A percentile compares a stretch with the other conserved stretches of the same genome.
Evolutionary conservation across 2,329 filamentous ascomycete genomes (phyloP).

Genomic region (Herpotrichia juniperi): DNA sequence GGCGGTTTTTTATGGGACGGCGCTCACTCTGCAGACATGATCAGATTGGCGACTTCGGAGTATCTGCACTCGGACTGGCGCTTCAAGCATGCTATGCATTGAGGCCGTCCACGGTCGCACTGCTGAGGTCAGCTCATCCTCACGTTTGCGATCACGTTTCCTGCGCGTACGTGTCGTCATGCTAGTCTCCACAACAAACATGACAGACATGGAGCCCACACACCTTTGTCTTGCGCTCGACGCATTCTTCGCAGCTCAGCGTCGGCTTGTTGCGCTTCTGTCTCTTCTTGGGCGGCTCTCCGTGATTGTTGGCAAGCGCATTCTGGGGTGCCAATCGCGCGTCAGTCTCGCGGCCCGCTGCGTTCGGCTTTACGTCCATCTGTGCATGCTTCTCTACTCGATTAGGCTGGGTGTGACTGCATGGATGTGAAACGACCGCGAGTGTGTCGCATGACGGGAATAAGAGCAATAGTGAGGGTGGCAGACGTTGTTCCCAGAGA

Average conservation of each 20-base stretch:
- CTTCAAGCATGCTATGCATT: constrained; percentile 67
- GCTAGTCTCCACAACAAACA: too few relatives aligned
- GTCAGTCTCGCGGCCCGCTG: not conserved
- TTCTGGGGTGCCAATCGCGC: not conserved
- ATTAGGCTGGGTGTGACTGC: not conserved
- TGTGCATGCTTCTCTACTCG: not conserved
- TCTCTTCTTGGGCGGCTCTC: constrained; percentile 65
- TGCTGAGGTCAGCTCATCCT: constrained; percentile 39
- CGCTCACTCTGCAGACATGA: constrained; percentile 67
- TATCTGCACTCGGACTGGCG: constrained; percentile 77
- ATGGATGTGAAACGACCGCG: constrained; percentile 1
- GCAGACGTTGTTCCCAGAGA: constrained; percentile 1
- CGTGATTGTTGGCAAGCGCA: not conserved
- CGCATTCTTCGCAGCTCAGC: constrained; percentile 78
- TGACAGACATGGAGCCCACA: constrained; percentile 30
- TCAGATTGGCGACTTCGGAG: constrained; percentile 75
- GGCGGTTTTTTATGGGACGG: constrained; percentile 3
- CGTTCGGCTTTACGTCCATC: not conserved
- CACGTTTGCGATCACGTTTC: not conserved
- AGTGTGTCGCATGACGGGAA: constrained; percentile 1
- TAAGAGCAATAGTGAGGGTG: not conserved
- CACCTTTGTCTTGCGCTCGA: constrained; percentile 82
- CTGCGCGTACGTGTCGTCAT: not conserved
- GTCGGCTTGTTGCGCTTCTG: constrained; percentile 87
- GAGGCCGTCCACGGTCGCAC: constrained; percentile 76